A percentile compares a stretch with the other conserved stretches of the same genome.
These are phyloP conservation scores for Urtica urens DNA, from an alignment of 306 rosid species.

Conservation along the genomic window DNA sequence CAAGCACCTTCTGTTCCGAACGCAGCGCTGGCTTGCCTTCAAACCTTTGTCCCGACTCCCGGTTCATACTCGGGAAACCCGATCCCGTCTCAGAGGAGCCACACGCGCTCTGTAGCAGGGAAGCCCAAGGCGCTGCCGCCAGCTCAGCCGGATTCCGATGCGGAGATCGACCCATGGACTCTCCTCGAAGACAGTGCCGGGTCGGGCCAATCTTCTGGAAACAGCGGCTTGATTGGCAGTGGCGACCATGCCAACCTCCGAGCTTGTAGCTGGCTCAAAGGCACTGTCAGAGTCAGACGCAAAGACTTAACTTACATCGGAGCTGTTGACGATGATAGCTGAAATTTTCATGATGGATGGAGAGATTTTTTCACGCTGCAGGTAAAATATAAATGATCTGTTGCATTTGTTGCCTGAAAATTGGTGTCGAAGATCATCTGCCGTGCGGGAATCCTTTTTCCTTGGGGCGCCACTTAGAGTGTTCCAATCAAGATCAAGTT, in stretches of 20 bases:
- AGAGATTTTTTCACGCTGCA: slow-evolving; percentile 32
- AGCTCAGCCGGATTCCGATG: slow-evolving; percentile 43
- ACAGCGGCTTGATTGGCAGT: slow-evolving; percentile 42
- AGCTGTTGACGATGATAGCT: slow-evolving; percentile 75
- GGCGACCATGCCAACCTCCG: slow-evolving; percentile 64
- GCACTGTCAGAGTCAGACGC: slow-evolving; percentile 81
- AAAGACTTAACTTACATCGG: slow-evolving; percentile 89
- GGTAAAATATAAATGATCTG: too few species aligned
- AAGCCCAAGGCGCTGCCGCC: slow-evolving; percentile 49
- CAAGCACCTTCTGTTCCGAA: slow-evolving; percentile 56
- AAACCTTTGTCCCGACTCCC: slow-evolving; percentile 32
- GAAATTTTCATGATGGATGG: slow-evolving; percentile 33
- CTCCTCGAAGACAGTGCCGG: slow-evolving; percentile 96
- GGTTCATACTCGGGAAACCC: slow-evolving; percentile 37
- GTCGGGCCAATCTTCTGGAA: slow-evolving; percentile 53
- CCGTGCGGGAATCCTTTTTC: slow-evolving; percentile 31
- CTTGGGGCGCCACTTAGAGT: slow-evolving; percentile 11
- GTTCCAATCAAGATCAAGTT: slow-evolving; percentile 18
- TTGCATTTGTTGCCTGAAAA: slow-evolving; percentile 24
- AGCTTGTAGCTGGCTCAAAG: slow-evolving; percentile 85
- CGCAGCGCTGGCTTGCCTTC: slow-evolving; percentile 49
- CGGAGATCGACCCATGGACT: slow-evolving; percentile 84
- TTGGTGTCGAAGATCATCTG: slow-evolving; percentile 34
- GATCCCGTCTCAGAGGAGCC: slow-evolving; percentile 42
- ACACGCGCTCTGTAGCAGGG: slow-evolving; percentile 31